A percentile compares a stretch with the other conserved stretches of the same genome.
Conservation (phyloP, 2,329 filamentous ascomycete species). For the Sphaerulina vaccinii region DNA sequence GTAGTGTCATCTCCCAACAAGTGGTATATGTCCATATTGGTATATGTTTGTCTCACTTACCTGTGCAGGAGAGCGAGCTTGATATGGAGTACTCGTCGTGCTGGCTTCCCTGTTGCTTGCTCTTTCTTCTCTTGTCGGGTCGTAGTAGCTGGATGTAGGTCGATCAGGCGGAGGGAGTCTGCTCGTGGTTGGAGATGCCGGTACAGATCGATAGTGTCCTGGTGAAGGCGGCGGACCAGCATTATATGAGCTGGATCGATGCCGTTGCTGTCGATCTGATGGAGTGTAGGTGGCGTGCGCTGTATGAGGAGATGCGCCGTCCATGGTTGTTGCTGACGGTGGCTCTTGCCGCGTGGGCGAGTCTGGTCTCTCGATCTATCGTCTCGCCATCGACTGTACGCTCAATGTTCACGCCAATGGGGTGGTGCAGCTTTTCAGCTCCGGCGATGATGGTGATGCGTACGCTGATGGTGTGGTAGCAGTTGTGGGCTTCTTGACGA, state of each 20-base stretch:
- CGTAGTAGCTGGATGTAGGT: constrained; percentile 49
- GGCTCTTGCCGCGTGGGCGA: constrained; percentile 4
- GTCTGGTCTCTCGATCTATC: not conserved
- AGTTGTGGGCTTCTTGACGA: not conserved
- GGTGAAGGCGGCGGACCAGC: constrained; percentile 30
- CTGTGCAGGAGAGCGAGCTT: constrained; percentile 33
- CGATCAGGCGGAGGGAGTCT: constrained; percentile 36
- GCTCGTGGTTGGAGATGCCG: constrained; percentile 39
- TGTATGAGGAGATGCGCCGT: constrained; percentile 13
- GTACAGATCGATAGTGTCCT: constrained; percentile 36
- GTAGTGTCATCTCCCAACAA: not conserved
- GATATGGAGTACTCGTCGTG: constrained; percentile 40
- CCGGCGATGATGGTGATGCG: constrained; percentile 2
- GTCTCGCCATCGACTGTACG: constrained; percentile 17
- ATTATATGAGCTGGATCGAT: constrained; percentile 32
- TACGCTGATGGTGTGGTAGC: not conserved
- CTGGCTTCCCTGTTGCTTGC: constrained; percentile 37
- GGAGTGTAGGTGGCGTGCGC: constrained; percentile 11
- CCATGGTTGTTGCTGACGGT: constrained; percentile 19
- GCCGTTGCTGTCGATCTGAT: constrained; percentile 36
- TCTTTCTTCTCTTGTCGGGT: constrained; percentile 49
- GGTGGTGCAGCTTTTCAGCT: not conserved
- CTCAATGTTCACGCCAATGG: constrained; percentile 7
- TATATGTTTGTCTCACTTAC: not conserved
- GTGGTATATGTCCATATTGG: not conserved